Evolutionary conservation across 2,329 filamentous ascomycete genomes (phyloP), one percentile per base, ranked within the genome.

Genomic region (Calycina herbarum): DNA sequence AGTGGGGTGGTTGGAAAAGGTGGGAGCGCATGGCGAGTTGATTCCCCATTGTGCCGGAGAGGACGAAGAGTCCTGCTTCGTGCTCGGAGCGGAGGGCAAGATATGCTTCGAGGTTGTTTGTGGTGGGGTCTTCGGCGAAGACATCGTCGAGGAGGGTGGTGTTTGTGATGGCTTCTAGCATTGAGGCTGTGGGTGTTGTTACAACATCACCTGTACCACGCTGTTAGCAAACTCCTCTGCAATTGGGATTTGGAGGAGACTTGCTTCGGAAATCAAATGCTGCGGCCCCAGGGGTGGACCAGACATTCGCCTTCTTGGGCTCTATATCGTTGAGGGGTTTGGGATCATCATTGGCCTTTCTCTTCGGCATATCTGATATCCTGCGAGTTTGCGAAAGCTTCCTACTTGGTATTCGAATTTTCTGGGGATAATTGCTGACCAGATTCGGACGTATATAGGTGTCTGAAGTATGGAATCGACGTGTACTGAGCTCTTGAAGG

Each of bases 31-130:
- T 83, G 0, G 90, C 89, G 20, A 97, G 82, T 77, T 97, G 93
- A 79, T 97, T 97, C 51, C 93, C 93, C 93, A 97, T 97, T 4
- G 94, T 97, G 3, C 94, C 94, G 0, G 92, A 95, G 66, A 96
- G 83, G 64, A 97, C 92, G 63, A 97, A 88, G 4, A 97, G 82
- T 0, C 86, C 90, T 7, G 87, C 87, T 73, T 93, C 89, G 72
- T 96, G 93, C 71, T 87, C 87, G 0, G 92, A 86, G 3, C 96
- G 83, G 38, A 83, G 76, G 20, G 93, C 92, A 57, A 96, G 83
- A 76, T 91, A 89, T 57, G 83, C 79, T 77, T 97, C 91, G 51
- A 98, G 86, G 29, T 85, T 83, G 61, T 85, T 87, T 1, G 94
- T 97, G 0, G 90, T 93, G 0, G 86, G 82, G 73, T 97, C 93